Base-by-base conservation (phyloP, 768 basidiomycete species). In the Strobilomyces echinocephalus region DNA sequence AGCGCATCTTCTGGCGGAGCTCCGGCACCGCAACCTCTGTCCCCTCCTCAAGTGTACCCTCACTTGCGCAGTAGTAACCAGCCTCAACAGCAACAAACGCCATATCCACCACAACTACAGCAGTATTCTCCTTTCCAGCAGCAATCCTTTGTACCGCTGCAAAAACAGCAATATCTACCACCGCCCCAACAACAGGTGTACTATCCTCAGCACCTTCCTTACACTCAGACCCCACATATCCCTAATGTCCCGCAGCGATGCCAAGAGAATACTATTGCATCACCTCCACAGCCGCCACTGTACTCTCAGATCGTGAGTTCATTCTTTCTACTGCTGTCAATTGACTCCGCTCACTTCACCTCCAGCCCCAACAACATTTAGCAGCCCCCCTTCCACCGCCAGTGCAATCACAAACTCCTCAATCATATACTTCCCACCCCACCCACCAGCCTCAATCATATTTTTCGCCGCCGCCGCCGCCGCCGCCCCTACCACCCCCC, bases 381-480 rank as follows among this genome's bases (percentile, higher is more conserved):
- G n/a, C 39, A 48, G 55, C 60, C 21, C 63, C 64, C 2, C 60
- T 57, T n/a, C 63, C 52, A 1, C 59, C 58, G 16, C 28, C 36
- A 2, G 21, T 53, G 38, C 62, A 52, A 18, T 33, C 52, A 11
- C 64, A 56, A 46, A 55, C 54, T 8, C 58, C 57, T 10, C 53
- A 55, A 14, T 50, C 54, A 30, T 26, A 53, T 46, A 20, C 47
- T 2, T 47, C 60, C 33, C 66, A 62, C 46, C 47, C 39, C 56
- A 53, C 51, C 50, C 63, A 52, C 49, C 69, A 63, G 0, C 44
- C 58, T 5, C 61, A 60, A 33, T 57, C 62, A 26, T 48, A 60
- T 49, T 54, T 68, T 42, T 50, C 60, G 18, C 63, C 63, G 0
- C 61, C 60, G 0, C 57, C 61, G 1, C 63, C 56, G 0, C 60